Base-by-base conservation (phyloP, 495 filamentous ascomycete genomes). In the Rostrohypoxylon terebratum region DNA sequence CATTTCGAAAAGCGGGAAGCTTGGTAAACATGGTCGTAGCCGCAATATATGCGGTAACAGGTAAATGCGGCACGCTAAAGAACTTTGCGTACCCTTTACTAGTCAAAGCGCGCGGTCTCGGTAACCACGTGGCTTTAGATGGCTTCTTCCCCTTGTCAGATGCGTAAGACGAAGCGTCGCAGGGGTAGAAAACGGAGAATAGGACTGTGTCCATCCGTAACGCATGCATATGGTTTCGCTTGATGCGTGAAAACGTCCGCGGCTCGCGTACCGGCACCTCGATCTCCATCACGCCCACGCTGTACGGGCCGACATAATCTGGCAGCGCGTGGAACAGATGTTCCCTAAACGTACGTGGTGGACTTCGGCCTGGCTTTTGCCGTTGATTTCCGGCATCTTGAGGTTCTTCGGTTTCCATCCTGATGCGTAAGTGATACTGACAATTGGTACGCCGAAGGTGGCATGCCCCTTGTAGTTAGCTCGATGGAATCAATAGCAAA, bases 121-220 rank as follows among this genome's bases (percentile, higher is more conserved):
- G 83, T 11, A 90, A 80, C 88, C 86, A 89, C n/a, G 84, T 83
- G 66, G 80, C 77, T 38, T 87, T 78, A 8, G 81, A 82, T 73
- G 82, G 83, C 18, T 69, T 78, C 45, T 76, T 77, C 16, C 70
- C 47, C 6, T 78, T 77, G 16, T 68, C 74, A 13, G 77, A 66
- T 31, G 44, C 57, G 53, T 55, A 44, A 16, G 67, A 55, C 54
- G 71, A 75, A 13, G 80, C 65, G 33, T 82, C 79, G 66, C 84
- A 86, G 2, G 91, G 91, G 72, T 93, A 93, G 77, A 87, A 93
- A 9, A 91, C 77, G 0, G 89, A 82, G 72, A 91, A 90, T 38
- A 88, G 85, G 58, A 92, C 83, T 0, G 90, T 92, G 21, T 89
- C 79, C 36, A 89, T 75, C 40, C 80, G 78, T 10, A 86, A 74